Percentiles rank a stretch among this genome's conserved stretches.
Evolutionary conservation across 2,329 filamentous ascomycete species (phyloP).

Genomic region (Colletotrichum aenigma): DNA sequence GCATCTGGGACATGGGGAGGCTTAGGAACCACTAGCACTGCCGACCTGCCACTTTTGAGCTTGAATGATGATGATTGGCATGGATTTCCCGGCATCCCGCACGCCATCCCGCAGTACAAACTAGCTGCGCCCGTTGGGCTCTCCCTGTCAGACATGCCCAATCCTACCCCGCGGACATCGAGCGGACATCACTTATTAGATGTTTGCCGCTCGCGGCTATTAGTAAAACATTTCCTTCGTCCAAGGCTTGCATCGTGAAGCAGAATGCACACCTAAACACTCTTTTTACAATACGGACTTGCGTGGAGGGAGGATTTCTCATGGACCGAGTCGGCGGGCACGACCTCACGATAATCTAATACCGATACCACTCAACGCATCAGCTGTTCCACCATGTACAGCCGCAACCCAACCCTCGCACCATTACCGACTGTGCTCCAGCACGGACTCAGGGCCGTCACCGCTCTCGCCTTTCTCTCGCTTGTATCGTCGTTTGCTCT

Average conservation of each 20-base stretch:
- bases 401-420: slow-evolving; percentile 26
- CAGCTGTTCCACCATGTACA: neutral
- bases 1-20: neutral
- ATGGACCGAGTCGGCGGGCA: neutral
- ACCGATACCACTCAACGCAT: neutral
- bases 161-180: neutral
- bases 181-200: neutral
- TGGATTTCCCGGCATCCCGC: neutral
- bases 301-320: neutral
- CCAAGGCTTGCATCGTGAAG: neutral
- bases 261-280: neutral
- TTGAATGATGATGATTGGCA: neutral
- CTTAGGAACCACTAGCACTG: neutral
- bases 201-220: neutral
- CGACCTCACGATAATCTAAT: neutral
- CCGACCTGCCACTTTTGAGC: neutral
- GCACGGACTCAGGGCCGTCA: slow-evolving; percentile 39
- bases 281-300: neutral
- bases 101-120: neutral
- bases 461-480: slow-evolving; percentile 36
- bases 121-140: neutral
- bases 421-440: slow-evolving; percentile 37
- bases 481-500: slow-evolving; percentile 36
- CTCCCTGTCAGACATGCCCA: neutral
- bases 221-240: neutral